Base-by-base conservation (phyloP, 1,139 yeast genomes). In the Spathaspora sp. region DNA sequence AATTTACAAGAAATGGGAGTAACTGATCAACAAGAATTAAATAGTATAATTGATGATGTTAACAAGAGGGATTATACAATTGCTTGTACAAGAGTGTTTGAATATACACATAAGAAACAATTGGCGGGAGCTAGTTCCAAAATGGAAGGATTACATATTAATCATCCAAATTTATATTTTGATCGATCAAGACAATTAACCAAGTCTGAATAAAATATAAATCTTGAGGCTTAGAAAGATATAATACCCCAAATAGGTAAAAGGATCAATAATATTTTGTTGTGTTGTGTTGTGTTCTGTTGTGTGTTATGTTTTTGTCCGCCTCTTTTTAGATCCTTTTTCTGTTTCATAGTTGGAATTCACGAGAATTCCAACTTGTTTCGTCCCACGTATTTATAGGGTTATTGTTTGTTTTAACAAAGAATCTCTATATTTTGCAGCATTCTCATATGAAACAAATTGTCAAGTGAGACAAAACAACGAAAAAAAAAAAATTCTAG, bases 41-140 rank as follows among this genome's bases (percentile, higher is more conserved):
- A 80, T 47, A 76, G 78, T 27, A 82, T 91, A 4, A 56, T 84
- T 42, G 89, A 86, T 47, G 82, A 86, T 45, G 85, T 86, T 41
- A 72, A 74, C 41, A 78, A 78, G 45, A 80, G 81, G 31, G 87
- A 86, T 53, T 90, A 80, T 63, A 90, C 95, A 27, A 76, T 83
- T 36, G 98, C 98, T 0, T 91, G 97, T 62, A 87, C 97, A 0
- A 78, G 88, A 57, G 97, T 89, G 2, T 89, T 89, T 64, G 98
- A 91, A 59, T 67, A 82, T 38, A 78, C 89, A n/a, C 90, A 88
- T 59, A 78, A 76, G 51, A 64, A 64, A 38, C 75, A 78, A 53
- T 60, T 70, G 38, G 56, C 57, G 47, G 46, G 42, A 17, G 37
- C 38, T n/a, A 52, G 48, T 20, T 76, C 80, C 25, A 37, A 37